Base-by-base conservation (phyloP, 768 basidiomycete genomes). In the Boletus barrowsii region DNA sequence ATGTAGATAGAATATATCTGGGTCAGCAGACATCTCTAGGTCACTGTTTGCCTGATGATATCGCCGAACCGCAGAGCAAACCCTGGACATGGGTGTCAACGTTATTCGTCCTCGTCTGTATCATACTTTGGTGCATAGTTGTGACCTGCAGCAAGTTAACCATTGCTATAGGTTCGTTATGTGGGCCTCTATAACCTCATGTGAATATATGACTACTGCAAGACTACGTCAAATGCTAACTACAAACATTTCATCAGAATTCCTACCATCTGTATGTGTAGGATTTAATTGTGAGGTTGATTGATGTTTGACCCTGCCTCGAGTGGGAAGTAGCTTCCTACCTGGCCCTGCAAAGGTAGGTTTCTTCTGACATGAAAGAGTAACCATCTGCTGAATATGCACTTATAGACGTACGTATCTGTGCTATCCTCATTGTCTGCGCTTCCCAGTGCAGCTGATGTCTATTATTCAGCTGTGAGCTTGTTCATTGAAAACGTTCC, bases 71-170 rank as follows among this genome's bases (percentile, higher is more conserved):
- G 29, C 29, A 61, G 59, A 35, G 3, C 10, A 53, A 40, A 15
- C 58, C 45, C 2, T 61, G 60, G 60, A 51, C 54, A 1, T 42
- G 41, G 46, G 52, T 54, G 10, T 60, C 59, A 3, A 50, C 45
- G 3, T 17, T 59, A 10, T 61, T 53, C 36, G 9, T 60, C 33
- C 15, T 42, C 14, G 57, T 59, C 4, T 10, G 57, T 56, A 46
- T 18, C 18, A 3, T 10, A 7, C 8, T 39, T n/a, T 13, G 33
- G 33, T 29, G 29, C 29, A n/a, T 29, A 32, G 37, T 40, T 22
- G 9, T 11, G 8, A 29, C 4, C 2, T 13, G 11, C 24, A 26
- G 44, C 24, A 22, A 35, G 20, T 43, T 51, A 11, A 40, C 10
- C 18, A 14, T 44, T 26, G 14, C 42, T 36, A 15, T 15, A 59